Conservation (phyloP, 441 rosid genomes). For the Raphanus hybrid region DNA sequence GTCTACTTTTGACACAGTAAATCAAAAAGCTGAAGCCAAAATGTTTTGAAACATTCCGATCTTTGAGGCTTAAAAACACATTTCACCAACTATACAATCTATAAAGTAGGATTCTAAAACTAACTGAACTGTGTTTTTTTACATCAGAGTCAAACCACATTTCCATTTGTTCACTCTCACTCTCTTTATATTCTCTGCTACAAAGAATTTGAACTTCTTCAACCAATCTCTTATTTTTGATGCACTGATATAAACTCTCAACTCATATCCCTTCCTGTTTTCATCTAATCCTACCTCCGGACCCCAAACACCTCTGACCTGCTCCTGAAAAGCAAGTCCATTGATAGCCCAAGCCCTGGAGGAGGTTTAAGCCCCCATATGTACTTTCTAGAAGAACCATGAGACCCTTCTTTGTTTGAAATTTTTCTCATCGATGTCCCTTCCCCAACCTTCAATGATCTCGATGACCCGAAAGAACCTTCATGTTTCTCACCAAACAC, state of each 20-base stretch:
- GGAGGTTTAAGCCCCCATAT: conserved; percentile 62
- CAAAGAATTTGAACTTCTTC: conserved; percentile 37
- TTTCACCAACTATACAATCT: conserved; percentile 29
- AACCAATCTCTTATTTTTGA: conserved; percentile 25
- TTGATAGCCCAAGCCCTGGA: conserved; percentile 53
- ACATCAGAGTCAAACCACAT: conserved; percentile 33
- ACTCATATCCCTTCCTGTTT: too few species aligned
- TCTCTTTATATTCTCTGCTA: conserved; percentile 23
- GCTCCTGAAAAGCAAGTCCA: conserved; percentile 64
- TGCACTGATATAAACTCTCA: conserved; percentile 12
- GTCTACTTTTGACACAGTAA: too few species aligned
- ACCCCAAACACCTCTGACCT: conserved; percentile 64
- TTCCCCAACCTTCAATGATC: conserved; percentile 46
- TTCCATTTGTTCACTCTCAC: conserved; percentile 15
- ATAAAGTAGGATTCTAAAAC: conserved; percentile 3
- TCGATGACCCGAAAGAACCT: conserved; percentile 50
- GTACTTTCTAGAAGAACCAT: conserved; percentile 55
- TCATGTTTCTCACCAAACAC: conserved; percentile 50
- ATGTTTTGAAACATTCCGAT: conserved; percentile 9
- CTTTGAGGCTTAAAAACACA: neutral
- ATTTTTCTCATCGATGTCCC: conserved; percentile 36
- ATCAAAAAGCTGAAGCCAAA: neutral
- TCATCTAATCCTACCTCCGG: conserved; percentile 50
- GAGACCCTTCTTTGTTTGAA: conserved; percentile 39
- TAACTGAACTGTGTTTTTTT: conserved; percentile 15